phyloP scores from a whole-genome alignment of 2,329 filamentous ascomycete species.

The Decorospora gaudefroyi region DNA sequence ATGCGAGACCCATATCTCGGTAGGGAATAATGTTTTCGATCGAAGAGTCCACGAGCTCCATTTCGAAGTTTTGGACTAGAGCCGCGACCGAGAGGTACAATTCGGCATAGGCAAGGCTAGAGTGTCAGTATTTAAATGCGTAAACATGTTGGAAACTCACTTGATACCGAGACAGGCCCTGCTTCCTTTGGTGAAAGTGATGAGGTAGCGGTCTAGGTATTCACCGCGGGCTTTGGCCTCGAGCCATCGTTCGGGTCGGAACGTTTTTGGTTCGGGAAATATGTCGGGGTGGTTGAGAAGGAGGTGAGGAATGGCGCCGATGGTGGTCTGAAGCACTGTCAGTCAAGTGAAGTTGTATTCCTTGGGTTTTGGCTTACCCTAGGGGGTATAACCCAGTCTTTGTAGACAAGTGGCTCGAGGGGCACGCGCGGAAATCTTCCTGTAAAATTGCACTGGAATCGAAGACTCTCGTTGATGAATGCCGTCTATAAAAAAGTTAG shows the following conservation, averaged over 20 bases:
- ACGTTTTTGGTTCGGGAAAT: conserved; percentile 25
- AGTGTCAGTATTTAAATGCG: conserved; percentile 8
- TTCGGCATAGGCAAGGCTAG: conserved; percentile 38
- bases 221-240: conserved; percentile 15
- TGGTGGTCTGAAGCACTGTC: conserved; percentile 15
- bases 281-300: conserved; percentile 29
- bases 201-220: conserved; percentile 43
- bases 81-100: conserved; percentile 17
- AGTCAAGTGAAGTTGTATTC: neutral
- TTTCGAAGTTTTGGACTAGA: conserved; percentile 15
- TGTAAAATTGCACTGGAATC: conserved; percentile 11
- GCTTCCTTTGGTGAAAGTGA: conserved; percentile 48
- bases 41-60: conserved; percentile 23
- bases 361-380: conserved; percentile 13
- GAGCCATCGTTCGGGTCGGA: conserved; percentile 23
- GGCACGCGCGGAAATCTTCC: conserved; percentile 25
- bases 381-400: conserved; percentile 21
- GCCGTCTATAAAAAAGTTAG: conserved; percentile 9
- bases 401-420: conserved; percentile 22
- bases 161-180: conserved; percentile 48
- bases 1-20: conserved; percentile 14
- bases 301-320: conserved; percentile 29
- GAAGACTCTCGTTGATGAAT: conserved; percentile 17
- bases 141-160: conserved; percentile 4
- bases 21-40: conserved; percentile 13